phyloP scores from a whole-genome alignment of 2,329 filamentous ascomycete species.

The Ilyonectria destructans region DNA sequence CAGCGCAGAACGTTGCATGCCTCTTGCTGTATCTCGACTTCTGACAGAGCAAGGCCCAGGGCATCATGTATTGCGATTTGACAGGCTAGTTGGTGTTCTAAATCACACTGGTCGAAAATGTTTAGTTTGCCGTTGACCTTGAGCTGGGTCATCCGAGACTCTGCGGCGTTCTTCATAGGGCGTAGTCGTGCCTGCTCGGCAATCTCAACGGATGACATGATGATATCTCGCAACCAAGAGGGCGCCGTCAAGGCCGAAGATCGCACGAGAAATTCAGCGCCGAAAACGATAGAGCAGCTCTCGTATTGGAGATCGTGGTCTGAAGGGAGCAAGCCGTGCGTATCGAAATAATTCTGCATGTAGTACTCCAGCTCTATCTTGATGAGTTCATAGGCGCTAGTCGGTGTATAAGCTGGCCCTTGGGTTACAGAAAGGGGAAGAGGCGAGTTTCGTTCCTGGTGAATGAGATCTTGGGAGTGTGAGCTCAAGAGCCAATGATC shows the following conservation, averaged over 20 bases:
- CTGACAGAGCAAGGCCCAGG: too few species aligned
- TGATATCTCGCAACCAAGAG: slow-evolving; percentile 50
- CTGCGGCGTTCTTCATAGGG: not conserved
- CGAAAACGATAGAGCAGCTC: slow-evolving; percentile 45
- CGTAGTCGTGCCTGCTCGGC: slow-evolving; percentile 33
- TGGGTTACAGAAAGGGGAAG: slow-evolving; percentile 44
- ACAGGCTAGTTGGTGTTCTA: too few species aligned
- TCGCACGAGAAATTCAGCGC: slow-evolving; percentile 40
- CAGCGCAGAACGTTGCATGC: too few species aligned
- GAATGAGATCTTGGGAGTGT: slow-evolving; percentile 21
- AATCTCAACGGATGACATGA: slow-evolving; percentile 36
- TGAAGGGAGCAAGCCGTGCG: slow-evolving; percentile 36
- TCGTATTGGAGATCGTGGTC: slow-evolving; percentile 39
- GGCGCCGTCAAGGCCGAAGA: not conserved
- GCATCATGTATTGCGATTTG: too few species aligned
- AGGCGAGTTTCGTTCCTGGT: slow-evolving; percentile 28
- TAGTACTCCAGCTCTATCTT: slow-evolving; percentile 55
- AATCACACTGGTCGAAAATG: slow-evolving; percentile 43
- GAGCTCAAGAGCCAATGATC: too few species aligned
- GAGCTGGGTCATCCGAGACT: slow-evolving; percentile 10
- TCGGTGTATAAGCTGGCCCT: slow-evolving; percentile 37
- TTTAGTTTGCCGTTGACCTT: slow-evolving; percentile 48
- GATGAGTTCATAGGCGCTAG: slow-evolving; percentile 54
- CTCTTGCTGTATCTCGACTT: too few species aligned
- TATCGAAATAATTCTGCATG: slow-evolving; percentile 46